Evolutionary conservation across 2,329 filamentous ascomycete genomes (phyloP).

Genomic region (Diaporthe ampelina): DNA sequence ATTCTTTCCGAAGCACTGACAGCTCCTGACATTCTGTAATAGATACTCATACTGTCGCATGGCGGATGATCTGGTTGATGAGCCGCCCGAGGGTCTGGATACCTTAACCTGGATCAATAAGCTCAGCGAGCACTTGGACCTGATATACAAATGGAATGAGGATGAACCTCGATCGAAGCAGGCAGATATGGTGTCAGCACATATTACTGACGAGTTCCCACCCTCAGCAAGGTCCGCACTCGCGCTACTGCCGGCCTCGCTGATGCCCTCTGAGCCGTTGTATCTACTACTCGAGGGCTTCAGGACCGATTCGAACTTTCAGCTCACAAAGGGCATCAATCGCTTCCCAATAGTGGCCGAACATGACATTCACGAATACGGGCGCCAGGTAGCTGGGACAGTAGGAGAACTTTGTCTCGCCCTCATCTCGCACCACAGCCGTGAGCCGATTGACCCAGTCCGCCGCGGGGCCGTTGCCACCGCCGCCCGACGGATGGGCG

Average conservation of each 20-base stretch:
- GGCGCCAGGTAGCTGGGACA: slow-evolving; percentile 78
- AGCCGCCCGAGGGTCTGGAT: slow-evolving; percentile 66
- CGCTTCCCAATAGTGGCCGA: slow-evolving; percentile 72
- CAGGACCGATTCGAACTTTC: slow-evolving; percentile 75
- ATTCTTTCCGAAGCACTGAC: background rate
- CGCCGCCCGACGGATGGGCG: slow-evolving; percentile 76
- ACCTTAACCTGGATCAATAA: slow-evolving; percentile 71
- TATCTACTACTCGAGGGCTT: slow-evolving; percentile 77
- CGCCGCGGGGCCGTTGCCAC: slow-evolving; percentile 61
- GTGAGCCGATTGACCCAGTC: slow-evolving; percentile 48
- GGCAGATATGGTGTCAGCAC: slow-evolving; percentile 44
- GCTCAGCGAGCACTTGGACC: slow-evolving; percentile 69
- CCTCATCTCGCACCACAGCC: slow-evolving; percentile 73
- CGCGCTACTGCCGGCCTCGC: slow-evolving; percentile 68
- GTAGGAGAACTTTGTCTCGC: slow-evolving; percentile 78
- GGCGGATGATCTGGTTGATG: slow-evolving; percentile 80
- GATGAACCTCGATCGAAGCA: slow-evolving; percentile 45
- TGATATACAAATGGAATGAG: slow-evolving; percentile 59
- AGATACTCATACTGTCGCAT: slow-evolving; percentile 81
- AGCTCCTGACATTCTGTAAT: slow-evolving; percentile 37
- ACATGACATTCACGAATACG: slow-evolving; percentile 72
- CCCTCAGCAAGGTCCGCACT: slow-evolving; percentile 66
- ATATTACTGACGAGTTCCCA: slow-evolving; percentile 66
- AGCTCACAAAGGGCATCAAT: slow-evolving; percentile 12
- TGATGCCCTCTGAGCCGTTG: slow-evolving; percentile 71